Base-by-base conservation (phyloP, 371 early-diverging fungal species). In the Lichtheimia corymbifera region DNA sequence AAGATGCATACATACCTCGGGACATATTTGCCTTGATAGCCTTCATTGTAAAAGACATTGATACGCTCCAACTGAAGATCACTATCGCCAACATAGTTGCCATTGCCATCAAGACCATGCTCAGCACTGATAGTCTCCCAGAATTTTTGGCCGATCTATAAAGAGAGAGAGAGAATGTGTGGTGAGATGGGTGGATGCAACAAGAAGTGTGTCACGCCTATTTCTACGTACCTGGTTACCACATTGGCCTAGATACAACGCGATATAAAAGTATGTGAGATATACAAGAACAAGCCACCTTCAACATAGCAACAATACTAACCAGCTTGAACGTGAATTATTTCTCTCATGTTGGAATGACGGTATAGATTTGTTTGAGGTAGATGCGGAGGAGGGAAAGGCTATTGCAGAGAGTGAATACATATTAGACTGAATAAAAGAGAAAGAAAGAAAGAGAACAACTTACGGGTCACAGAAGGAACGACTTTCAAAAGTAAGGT, bases 21-120 rank as follows among this genome's bases (percentile, higher is more conserved):
- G 55, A 89, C 89, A 62, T 93, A 93, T 78, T 93, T 90, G 72
- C 85, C 88, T 64, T 80, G 80, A 56, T 76, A 70, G 44, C 93
- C 91, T 79, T 98, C 97, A 78, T 95, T 97, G 84, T 93, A 99
- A 88, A 97, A 99, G 59, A 98, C 98, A 64, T 96, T 96, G 80
- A 97, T 93, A 73, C 97, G 93, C 83, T 98, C 98, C 56, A 97
- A 85, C 83, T 98, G 97, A 64, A 89, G 82, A 69, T 91, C 92
- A 62, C 91, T 87, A 70, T 88, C 87, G 44, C 95, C 97, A 58
- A 77, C 55, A 72, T 88, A 90, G 60, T 70, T 65, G 64, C 97
- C 97, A 35, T 77, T 67, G 53, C 71, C 71, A 67, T 85, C 84
- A 60, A 96, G 87, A 59, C 94, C 95, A 73, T 97, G 97, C 73